Evolutionary conservation across 179 eudicot genomes (phyloP), one percentile per base, ranked within the genome.

Genomic region (Actinidia polygama): DNA sequence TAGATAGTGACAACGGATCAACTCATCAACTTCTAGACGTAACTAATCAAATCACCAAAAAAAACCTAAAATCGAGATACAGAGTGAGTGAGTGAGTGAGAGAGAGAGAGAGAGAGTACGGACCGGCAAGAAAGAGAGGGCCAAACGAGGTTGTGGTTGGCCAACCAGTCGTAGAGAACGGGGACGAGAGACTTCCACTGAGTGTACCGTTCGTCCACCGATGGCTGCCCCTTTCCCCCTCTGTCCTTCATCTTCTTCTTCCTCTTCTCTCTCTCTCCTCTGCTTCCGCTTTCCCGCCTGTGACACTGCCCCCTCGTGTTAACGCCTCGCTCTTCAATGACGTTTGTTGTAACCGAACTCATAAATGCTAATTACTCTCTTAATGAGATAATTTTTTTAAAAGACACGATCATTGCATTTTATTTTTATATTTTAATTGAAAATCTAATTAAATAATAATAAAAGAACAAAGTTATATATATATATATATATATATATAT

Each of bases 51-150:
- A 79, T 1, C 62, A 57, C 10, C 23, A 57, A 59, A 77, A 40
- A 40, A 83, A 83, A 10, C 19, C 77, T 19, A 21, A 57, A 9
- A 73, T 16, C 9, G 44, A 40, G 44, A 40, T 40, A 40, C 44
- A 40, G 44, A 40, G 44, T 21, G 10, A 21, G 46, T 6, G n/a
- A 18, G 4, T 21, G 10, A 15, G 12, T 10, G 46, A 21, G 44
- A 36, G 11, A 36, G 21, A 53, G 61, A 46, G 10, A 6, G 50
- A 12, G 59, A 46, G 81, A 47, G 67, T 68, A 76, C 61, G 19
- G 36, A 95, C 99, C 99, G 85, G 94, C 99, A 94, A 64, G 99
- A 95, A 24, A 94, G 98, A 63, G 98, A 94, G 58, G 98, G 99
- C 99, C 98, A 94, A 67, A 95, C 89, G 79, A 95, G 99, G 84